These are phyloP conservation scores for Solanum aculeatissimum DNA, from an alignment of 305 asterid genomes.

Conservation along the genomic window DNA sequence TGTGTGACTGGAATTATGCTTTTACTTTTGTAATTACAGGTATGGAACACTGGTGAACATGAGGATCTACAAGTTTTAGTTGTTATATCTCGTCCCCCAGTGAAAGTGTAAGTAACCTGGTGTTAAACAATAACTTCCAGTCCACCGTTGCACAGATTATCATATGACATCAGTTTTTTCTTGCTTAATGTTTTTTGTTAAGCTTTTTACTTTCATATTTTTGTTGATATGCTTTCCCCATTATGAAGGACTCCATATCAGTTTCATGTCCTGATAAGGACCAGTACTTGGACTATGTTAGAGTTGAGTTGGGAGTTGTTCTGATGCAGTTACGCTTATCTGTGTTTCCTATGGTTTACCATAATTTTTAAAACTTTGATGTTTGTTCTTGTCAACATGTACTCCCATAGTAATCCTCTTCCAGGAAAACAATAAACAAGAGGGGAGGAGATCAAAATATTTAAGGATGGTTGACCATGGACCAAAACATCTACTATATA, in stretches of 20 bases:
- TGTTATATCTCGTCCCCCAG: constrained; percentile 78
- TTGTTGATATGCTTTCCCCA: neutral
- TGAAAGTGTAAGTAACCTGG: constrained; percentile 54
- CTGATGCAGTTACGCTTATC: neutral
- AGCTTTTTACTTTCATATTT: neutral
- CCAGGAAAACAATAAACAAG: neutral
- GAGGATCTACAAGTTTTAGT: constrained; percentile 77
- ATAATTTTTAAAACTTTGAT: neutral
- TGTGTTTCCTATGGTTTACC: neutral
- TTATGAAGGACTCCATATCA: neutral
- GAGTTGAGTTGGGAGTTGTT: neutral
- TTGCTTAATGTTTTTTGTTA: neutral
- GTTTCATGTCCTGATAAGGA: neutral
- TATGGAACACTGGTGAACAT: constrained; percentile 54
- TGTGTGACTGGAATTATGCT: neutral
- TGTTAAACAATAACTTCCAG: neutral
- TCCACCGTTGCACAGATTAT: neutral
- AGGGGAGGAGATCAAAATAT: neutral
- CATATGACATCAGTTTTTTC: neutral
- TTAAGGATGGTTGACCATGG: neutral
- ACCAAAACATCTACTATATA: neutral
- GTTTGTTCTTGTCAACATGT: neutral
- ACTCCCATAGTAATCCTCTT: neutral
- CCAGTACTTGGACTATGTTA: neutral
- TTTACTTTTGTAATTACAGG: constrained; percentile 24